phyloP scores from a whole-genome alignment of 495 filamentous ascomycete species.

The Penicillium psychrofluorescens region DNA sequence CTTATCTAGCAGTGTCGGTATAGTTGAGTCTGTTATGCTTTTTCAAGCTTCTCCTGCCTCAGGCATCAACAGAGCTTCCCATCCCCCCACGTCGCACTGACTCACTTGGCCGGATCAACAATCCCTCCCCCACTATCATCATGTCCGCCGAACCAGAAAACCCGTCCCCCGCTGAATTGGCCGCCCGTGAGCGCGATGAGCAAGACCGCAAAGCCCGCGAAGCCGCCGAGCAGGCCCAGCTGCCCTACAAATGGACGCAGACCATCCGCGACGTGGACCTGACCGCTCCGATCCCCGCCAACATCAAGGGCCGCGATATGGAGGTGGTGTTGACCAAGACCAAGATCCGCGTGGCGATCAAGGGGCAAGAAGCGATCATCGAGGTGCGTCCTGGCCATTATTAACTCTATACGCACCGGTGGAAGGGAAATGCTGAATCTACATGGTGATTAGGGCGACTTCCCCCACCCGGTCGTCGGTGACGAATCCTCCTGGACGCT shows the following conservation, averaged over 20 bases:
- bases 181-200: constrained; percentile 45
- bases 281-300: constrained; percentile 64
- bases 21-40: too few species aligned
- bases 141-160: constrained; percentile 21
- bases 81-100: background rate
- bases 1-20: too few species aligned
- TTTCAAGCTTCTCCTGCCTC: background rate
- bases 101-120: background rate
- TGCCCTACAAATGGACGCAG: constrained; percentile 97
- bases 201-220: constrained; percentile 70
- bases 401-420: too few species aligned
- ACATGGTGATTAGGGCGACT: constrained; percentile 54
- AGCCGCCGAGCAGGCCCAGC: constrained; percentile 76
- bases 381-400: constrained; percentile 46
- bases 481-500: constrained; percentile 97
- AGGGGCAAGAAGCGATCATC: constrained; percentile 81
- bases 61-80: background rate
- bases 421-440: too few species aligned
- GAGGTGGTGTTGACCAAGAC: constrained; percentile 75
- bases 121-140: constrained; percentile 3
- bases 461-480: constrained; percentile 69
- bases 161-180: constrained; percentile 48
- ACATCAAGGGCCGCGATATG: constrained; percentile 77
- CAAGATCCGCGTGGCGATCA: constrained; percentile 72
- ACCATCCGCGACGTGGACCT: constrained; percentile 90